A percentile compares a stretch with the other conserved stretches of the same genome.
phyloP scores from a whole-genome alignment of 495 filamentous ascomycete genomes.

The Daldinia vernicosa region DNA sequence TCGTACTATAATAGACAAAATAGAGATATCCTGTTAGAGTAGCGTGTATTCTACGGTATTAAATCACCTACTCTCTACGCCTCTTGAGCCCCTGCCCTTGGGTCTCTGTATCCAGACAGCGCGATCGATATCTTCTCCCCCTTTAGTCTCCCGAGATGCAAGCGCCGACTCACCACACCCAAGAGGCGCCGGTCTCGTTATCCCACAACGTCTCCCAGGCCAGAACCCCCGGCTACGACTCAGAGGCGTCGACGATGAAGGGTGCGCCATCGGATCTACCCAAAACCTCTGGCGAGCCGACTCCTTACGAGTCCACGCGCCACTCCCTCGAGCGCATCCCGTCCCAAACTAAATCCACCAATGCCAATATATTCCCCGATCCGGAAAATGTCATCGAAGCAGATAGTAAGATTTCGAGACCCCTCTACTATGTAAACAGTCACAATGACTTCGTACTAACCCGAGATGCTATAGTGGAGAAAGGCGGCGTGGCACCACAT shows the following conservation, averaged over 20 bases:
- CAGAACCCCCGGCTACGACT: constrained; percentile 31
- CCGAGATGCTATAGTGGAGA: constrained; percentile 40
- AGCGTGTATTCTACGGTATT: neutral
- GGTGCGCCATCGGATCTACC: constrained; percentile 6
- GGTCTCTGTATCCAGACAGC: neutral
- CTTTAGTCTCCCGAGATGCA: neutral
- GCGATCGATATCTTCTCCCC: neutral
- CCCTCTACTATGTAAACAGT: neutral
- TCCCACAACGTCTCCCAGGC: constrained; percentile 11
- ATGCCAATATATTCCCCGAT: constrained; percentile 53
- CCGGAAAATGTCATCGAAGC: constrained; percentile 45
- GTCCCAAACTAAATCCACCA: constrained; percentile 45
- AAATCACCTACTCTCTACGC: too few species aligned
- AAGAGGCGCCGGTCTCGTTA: constrained; percentile 5
- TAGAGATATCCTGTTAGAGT: neutral
- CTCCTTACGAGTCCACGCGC: constrained; percentile 9
- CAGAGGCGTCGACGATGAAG: constrained; percentile 30
- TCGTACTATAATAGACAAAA: neutral
- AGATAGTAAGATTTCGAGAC: constrained; percentile 36
- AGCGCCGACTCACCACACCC: neutral
- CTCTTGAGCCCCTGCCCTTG: neutral
- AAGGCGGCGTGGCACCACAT: constrained; percentile 36
- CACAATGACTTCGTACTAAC: constrained; percentile 1
- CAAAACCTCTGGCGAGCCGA: constrained; percentile 17
- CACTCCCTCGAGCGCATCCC: constrained; percentile 40